Evolutionary conservation across 495 filamentous ascomycete genomes (phyloP).

Genomic region (Geopyxis carbonaria): DNA sequence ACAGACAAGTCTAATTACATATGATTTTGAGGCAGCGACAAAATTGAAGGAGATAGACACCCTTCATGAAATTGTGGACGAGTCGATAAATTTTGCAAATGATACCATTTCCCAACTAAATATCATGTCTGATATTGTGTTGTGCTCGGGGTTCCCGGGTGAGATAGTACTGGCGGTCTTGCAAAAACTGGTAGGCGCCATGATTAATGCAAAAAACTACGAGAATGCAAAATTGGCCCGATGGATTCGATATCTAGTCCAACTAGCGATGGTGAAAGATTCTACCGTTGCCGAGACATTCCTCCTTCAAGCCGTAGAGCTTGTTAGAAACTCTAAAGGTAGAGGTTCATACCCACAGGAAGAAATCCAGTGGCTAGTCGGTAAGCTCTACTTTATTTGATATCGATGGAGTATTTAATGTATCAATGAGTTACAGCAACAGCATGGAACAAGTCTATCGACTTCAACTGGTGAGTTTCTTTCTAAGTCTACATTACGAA

Average conservation of each 20-base stretch:
- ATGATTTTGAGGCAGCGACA: constrained; percentile 60
- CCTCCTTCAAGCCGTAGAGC: constrained; percentile 38
- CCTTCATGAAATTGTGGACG: constrained; percentile 43
- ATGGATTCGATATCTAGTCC: constrained; percentile 17
- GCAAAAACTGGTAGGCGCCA: constrained; percentile 18
- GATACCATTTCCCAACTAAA: constrained; percentile 13
- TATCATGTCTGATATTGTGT: constrained; percentile 38
- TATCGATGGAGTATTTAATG: neutral
- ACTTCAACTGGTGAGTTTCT: constrained; percentile 19
- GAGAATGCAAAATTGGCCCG: constrained; percentile 15
- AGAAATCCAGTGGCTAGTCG: constrained; percentile 63
- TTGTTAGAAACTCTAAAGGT: constrained; percentile 29
- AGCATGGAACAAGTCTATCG: constrained; percentile 21
- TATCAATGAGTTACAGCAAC: constrained; percentile 12
- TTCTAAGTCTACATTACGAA: constrained; percentile 3
- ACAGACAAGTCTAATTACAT: constrained; percentile 45
- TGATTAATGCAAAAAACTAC: constrained; percentile 8
- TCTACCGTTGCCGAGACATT: constrained; percentile 33
- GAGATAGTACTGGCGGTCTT: constrained; percentile 12
- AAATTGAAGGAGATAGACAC: constrained; percentile 50
- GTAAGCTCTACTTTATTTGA: constrained; percentile 4
- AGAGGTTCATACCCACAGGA: constrained; percentile 41
- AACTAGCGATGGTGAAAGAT: constrained; percentile 19
- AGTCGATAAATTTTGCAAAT: constrained; percentile 28
- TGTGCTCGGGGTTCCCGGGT: constrained; percentile 37